Conservation (phyloP, 768 basidiomycete species). For the Hericium rajendrae region DNA sequence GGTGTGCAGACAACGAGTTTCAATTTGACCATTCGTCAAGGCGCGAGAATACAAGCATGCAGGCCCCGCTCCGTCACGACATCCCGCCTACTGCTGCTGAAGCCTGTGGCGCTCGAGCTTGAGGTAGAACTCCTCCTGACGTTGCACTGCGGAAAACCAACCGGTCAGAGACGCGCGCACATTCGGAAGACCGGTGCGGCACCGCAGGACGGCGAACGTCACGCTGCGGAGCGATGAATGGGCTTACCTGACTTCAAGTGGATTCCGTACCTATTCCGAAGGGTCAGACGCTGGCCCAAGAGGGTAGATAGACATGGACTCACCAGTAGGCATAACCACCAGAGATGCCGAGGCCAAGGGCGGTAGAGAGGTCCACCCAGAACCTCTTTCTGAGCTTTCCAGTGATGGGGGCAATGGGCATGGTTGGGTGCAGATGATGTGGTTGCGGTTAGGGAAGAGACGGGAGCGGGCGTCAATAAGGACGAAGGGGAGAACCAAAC, state of each 20-base stretch:
- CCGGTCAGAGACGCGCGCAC: too few species aligned
- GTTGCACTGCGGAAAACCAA: constrained; percentile 46
- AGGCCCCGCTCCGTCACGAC: background rate
- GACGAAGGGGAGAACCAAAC: constrained; percentile 6
- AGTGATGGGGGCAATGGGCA: constrained; percentile 87
- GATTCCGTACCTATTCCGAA: constrained; percentile 58
- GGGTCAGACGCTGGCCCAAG: constrained; percentile 17
- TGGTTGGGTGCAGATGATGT: constrained; percentile 27
- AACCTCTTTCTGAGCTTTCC: constrained; percentile 90
- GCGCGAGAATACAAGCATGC: background rate
- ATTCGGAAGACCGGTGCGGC: background rate
- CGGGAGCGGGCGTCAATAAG: constrained; percentile 2
- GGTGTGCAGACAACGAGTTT: background rate
- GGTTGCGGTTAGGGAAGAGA: constrained; percentile 16
- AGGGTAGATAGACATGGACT: constrained; percentile 24
- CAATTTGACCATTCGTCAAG: background rate
- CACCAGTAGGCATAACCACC: constrained; percentile 81
- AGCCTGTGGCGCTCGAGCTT: constrained; percentile 61
- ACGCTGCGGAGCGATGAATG: background rate
- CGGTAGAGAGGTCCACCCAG: constrained; percentile 73
- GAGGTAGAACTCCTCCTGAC: constrained; percentile 79
- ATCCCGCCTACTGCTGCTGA: constrained; percentile 12
- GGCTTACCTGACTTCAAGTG: constrained; percentile 68
- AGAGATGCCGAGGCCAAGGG: constrained; percentile 67
- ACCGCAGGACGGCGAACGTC: background rate